Evolutionary conservation across 768 basidiomycete species (phyloP), one percentile per base, ranked within the genome.

Genomic region (Hypholoma sublateritium): DNA sequence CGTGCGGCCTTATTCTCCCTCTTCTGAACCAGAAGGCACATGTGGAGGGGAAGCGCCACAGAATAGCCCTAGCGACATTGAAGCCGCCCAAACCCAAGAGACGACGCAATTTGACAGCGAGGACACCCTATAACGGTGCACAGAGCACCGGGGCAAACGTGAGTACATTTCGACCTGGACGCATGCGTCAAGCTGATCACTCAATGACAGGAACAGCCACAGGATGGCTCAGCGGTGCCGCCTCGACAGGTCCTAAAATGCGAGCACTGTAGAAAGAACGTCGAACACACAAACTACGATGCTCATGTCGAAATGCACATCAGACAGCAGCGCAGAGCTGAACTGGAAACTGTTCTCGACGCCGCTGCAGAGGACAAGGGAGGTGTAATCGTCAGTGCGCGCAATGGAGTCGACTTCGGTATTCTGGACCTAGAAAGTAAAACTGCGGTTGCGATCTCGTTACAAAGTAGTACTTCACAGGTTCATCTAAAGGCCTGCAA

Each of bases 291-390:
- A 0, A 64, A 64, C 2, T 66, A 67, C 46, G 62, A 60, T 17
- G 60, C 65, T 2, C 76, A 77, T 62, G 44, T 67, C 22, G 70
- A 64, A 5, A 56, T 60, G 24, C 76, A 77, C 50, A 54, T 61
- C 24, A 62, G 69, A 36, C 63, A 66, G 35, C 65, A 72, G 36
- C 67, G 67, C 1, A 60, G 70, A 24, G 69, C 64, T 17, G 67
- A 63, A 12, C 64, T 66, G 16, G 51, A 71, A n/a, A 69, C 71
- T 1, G 72, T 72, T 17, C 64, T 78, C 7, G 76, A 73, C 5
- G 72, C 73, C 34, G 75, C 81, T 0, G 74, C 77, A 44, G 69
- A 71, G 28, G 79, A 85, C 63, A 82, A 81, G 54, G 69, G 79
- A 36, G 80, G 77, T 1, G 67, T 83, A 12, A 66, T 63, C 5